phyloP scores from a whole-genome alignment of 371 early-diverging fungal genomes.

The Lichtheimia ornata region DNA sequence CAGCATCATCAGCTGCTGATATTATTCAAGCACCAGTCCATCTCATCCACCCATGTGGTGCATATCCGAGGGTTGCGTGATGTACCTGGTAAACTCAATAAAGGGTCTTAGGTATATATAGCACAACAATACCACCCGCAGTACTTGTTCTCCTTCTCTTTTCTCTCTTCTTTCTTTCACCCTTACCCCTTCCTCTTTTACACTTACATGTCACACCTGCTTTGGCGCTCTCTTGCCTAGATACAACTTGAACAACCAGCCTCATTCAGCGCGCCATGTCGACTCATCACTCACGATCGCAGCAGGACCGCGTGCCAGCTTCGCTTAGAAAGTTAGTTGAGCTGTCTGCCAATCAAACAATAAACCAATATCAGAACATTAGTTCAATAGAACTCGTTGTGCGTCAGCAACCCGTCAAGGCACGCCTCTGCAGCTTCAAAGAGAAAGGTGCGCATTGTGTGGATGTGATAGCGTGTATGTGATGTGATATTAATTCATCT shows the following conservation, averaged over 20 bases:
- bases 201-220: constrained; percentile 6
- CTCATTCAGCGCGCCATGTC: constrained; percentile 13
- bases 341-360: constrained; percentile 6
- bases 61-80: too few species aligned
- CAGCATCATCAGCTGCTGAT: too few species aligned
- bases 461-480: not conserved
- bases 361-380: constrained; percentile 10
- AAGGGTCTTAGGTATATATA: constrained; percentile 12
- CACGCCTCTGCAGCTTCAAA: constrained; percentile 56
- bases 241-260: constrained; percentile 5
- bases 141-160: constrained; percentile 5
- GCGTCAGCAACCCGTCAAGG: constrained; percentile 55
- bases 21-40: too few species aligned
- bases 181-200: not conserved
- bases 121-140: not conserved
- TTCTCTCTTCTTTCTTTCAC: constrained; percentile 4
- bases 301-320: constrained; percentile 14
- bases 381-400: constrained; percentile 26
- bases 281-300: constrained; percentile 14
- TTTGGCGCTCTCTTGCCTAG: constrained; percentile 1
- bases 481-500: not conserved
- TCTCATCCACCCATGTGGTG: too few species aligned
- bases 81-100: too few species aligned
- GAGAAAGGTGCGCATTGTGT: constrained; percentile 43
- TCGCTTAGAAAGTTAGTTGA: constrained; percentile 17